Evolutionary conservation across 2,329 filamentous ascomycete species (phyloP).

Genomic region (Ascochyta clinopodiicola): DNA sequence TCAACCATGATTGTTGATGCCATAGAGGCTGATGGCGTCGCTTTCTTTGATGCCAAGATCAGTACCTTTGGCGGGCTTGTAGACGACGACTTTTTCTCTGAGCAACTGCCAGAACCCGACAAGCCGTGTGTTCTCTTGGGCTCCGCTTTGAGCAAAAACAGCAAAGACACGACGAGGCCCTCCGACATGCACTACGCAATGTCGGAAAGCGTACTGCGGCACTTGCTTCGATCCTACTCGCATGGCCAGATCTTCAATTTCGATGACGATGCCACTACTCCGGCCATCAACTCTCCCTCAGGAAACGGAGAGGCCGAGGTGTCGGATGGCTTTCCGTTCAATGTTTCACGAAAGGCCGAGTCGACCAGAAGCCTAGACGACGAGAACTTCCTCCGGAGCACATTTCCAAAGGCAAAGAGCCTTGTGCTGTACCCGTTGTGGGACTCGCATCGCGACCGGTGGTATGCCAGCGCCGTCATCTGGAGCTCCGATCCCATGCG

Average conservation of each 20-base stretch:
- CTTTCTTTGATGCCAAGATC: constrained; percentile 50
- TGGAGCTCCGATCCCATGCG: constrained; percentile 48
- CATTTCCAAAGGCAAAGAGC: constrained; percentile 47
- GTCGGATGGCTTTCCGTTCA: constrained; percentile 32
- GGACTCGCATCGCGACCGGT: constrained; percentile 48
- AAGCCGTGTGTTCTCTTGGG: constrained; percentile 44
- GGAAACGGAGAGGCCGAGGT: constrained; percentile 23
- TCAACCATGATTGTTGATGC: constrained; percentile 50
- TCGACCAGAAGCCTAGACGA: constrained; percentile 42
- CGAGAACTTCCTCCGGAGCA: constrained; percentile 39
- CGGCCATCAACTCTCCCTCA: constrained; percentile 27
- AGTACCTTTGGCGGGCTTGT: constrained; percentile 47
- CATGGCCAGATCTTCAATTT: constrained; percentile 50
- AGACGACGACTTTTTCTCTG: constrained; percentile 43
- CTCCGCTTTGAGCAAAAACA: constrained; percentile 30
- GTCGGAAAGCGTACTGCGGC: constrained; percentile 41
- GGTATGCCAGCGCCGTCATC: constrained; percentile 48
- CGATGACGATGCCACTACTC: constrained; percentile 32
- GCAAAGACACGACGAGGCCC: constrained; percentile 14
- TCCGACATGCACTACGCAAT: constrained; percentile 31
- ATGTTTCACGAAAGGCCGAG: constrained; percentile 35
- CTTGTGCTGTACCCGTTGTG: constrained; percentile 50
- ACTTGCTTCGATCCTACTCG: constrained; percentile 43
- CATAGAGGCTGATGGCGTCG: constrained; percentile 46
- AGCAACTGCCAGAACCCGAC: constrained; percentile 40